Evolutionary conservation across 495 filamentous ascomycete species (phyloP), one percentile per base, ranked within the genome.

Genomic region (Penicillium chermesinum): DNA sequence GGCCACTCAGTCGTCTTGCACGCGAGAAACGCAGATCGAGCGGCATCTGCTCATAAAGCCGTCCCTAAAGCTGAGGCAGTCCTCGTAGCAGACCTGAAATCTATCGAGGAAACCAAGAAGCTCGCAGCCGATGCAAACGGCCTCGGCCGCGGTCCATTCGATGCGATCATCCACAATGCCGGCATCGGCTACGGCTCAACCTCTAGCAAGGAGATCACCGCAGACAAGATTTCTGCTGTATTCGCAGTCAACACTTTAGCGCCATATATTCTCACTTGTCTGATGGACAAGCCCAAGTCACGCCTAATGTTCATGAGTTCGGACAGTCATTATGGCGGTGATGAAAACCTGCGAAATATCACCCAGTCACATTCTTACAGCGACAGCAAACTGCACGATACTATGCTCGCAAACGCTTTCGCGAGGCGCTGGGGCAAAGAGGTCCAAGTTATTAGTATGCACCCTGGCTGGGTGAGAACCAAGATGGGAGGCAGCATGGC

Each of bases 401-500:
- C 75, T 14, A 67, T 82, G 65, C 63, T 82, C 7, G 71, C 75
- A 4, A 77, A 77, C 46, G 73, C 71, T 8, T 77, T 82, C 51
- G 69, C 77, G 1, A 55, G 75, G 3, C 62, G 66, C 1, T 78
- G 76, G 67, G 62, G 66, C 4, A 70, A 75, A 2, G 66, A 49
- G n/a, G 54, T 77, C 2, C 61, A 73, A 37, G 72, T 75, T 0
- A 69, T 78, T 17, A 66, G 70, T 3, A 66, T 83, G 55, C 73
- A 79, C 59, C 82, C 82, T 5, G 82, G 82, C 2, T 84, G 81
- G 82, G 79, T 84, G 35, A 63, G 73, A 48, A 85, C 81, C 7
- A 76, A 79, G 59, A 78, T 84, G 78, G 80, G 81, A 8, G 79
- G 80, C 0, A 44, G 46, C 12, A 64, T 59, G 42, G 81, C 80